Conservation (phyloP, 2,329 filamentous ascomycete species). For the Nakataea oryzae region DNA sequence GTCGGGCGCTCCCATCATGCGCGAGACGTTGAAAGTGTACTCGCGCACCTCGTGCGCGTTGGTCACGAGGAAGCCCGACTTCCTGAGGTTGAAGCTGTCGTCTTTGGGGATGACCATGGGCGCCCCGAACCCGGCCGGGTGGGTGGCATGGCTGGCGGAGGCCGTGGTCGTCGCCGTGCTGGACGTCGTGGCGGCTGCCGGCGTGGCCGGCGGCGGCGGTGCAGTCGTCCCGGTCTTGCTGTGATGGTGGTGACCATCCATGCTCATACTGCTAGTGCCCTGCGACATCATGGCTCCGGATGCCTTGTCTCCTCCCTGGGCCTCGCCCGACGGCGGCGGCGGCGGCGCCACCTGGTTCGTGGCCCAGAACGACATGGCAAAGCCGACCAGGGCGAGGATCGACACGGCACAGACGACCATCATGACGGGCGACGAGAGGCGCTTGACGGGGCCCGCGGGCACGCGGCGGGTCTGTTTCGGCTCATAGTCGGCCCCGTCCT, state of each 20-base stretch:
- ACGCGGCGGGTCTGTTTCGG: neutral
- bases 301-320: neutral
- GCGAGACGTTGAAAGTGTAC: slow-evolving; percentile 21
- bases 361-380: neutral
- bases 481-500: neutral
- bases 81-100: neutral
- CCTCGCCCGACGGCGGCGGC: neutral
- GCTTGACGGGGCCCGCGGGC: neutral
- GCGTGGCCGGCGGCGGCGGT: neutral
- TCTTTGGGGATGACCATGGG: neutral
- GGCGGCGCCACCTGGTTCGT: neutral
- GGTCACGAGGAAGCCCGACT: slow-evolving; percentile 11
- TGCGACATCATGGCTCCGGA: neutral
- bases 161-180: neutral
- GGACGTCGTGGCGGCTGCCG: neutral
- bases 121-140: too few species aligned
- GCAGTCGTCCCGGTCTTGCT: neutral
- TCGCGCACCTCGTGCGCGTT: slow-evolving; percentile 12
- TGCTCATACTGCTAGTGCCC: too few species aligned
- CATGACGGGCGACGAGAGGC: slow-evolving; percentile 1
- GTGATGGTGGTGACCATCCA: too few species aligned
- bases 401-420: neutral
- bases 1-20: slow-evolving; percentile 20
- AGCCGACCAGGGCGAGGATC: slow-evolving; percentile 1
- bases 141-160: neutral